Evolutionary conservation across 1,284 basidiomycete species (phyloP).

Genomic region (Stygiomarasmius scandens): DNA sequence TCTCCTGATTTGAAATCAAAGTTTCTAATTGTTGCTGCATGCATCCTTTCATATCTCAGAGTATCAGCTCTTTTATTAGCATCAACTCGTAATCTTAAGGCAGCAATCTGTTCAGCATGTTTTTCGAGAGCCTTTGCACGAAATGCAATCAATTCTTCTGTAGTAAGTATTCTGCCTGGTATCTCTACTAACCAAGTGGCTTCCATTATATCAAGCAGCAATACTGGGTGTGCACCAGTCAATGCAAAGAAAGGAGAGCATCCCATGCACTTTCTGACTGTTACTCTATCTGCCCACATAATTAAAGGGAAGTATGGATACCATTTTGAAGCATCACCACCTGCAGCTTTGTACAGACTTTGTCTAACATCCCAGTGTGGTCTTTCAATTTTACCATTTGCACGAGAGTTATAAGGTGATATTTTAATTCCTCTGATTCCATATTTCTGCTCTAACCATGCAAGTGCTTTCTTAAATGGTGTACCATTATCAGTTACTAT

Average conservation of each 20-base stretch:
- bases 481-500: slow-evolving; percentile 29
- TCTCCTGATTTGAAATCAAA: slow-evolving; percentile 27
- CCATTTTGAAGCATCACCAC: slow-evolving; percentile 27
- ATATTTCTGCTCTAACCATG: slow-evolving; percentile 24
- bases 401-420: slow-evolving; percentile 38
- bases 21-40: slow-evolving; percentile 17
- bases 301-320: slow-evolving; percentile 19
- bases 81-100: slow-evolving; percentile 17
- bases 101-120: slow-evolving; percentile 16
- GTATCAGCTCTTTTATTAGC: slow-evolving; percentile 14
- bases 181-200: slow-evolving; percentile 26
- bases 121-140: slow-evolving; percentile 22
- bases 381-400: slow-evolving; percentile 34
- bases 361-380: slow-evolving; percentile 30
- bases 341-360: slow-evolving; percentile 30
- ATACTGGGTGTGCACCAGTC: slow-evolving; percentile 28
- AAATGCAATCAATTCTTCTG: slow-evolving; percentile 21
- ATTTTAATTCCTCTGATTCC: slow-evolving; percentile 34
- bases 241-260: slow-evolving; percentile 28
- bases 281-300: slow-evolving; percentile 37
- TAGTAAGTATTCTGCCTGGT: slow-evolving; percentile 15
- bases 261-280: slow-evolving; percentile 17
- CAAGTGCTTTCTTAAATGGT: slow-evolving; percentile 26
- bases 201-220: slow-evolving; percentile 31
- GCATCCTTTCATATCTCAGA: slow-evolving; percentile 1